Evolutionary conservation across 2,329 filamentous ascomycete species (phyloP).

Genomic region (Aspergillus flavus): DNA sequence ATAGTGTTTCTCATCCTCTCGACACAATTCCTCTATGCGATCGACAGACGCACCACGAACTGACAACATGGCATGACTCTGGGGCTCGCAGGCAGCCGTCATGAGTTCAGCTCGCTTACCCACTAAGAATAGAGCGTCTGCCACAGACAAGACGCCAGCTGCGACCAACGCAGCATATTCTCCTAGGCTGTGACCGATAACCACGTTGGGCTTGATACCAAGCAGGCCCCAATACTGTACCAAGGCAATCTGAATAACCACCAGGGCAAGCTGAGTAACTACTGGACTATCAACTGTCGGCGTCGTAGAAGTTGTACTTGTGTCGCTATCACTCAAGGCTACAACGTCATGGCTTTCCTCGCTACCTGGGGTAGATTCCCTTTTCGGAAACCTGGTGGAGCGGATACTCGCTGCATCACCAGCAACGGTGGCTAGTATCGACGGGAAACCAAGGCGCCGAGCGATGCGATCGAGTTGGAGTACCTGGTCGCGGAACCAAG

Average conservation of each 20-base stretch:
- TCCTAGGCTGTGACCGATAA: constrained; percentile 53
- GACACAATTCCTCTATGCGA: constrained; percentile 42
- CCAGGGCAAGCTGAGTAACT: constrained; percentile 41
- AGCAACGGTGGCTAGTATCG: constrained; percentile 11
- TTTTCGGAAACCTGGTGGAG: too few species aligned
- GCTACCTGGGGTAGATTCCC: too few species aligned
- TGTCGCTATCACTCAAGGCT: too few species aligned
- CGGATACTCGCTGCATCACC: too few species aligned
- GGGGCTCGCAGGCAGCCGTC: constrained; percentile 64
- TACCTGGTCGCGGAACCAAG: constrained; percentile 27
- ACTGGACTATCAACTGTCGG: constrained; percentile 7
- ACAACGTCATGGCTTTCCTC: too few species aligned
- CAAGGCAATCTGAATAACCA: constrained; percentile 46
- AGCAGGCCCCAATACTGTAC: constrained; percentile 30
- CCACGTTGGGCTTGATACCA: constrained; percentile 48
- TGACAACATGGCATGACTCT: constrained; percentile 69
- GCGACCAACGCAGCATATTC: constrained; percentile 41
- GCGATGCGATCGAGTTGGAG: constrained; percentile 26
- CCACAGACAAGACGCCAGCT: constrained; percentile 38
- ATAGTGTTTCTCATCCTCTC: constrained; percentile 25
- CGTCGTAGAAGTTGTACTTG: too few species aligned
- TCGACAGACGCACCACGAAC: constrained; percentile 47
- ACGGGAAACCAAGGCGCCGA: constrained; percentile 28
- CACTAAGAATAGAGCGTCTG: constrained; percentile 64
- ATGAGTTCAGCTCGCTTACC: constrained; percentile 69